Base-by-base conservation (phyloP, 2,329 filamentous ascomycete genomes). In the Clarireedia homoeocarpa region DNA sequence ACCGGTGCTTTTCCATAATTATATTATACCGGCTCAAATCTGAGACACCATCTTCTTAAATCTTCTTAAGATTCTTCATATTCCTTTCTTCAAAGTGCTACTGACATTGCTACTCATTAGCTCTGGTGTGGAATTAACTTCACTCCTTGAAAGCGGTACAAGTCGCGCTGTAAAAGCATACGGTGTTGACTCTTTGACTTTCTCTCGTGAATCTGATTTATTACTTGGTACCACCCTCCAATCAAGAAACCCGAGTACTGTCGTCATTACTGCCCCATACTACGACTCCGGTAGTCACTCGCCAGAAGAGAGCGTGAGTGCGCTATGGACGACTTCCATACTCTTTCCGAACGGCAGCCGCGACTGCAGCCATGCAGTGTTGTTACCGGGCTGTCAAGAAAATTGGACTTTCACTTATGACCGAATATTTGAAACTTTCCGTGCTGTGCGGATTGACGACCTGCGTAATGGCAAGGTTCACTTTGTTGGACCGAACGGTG, bases 241-340 rank as follows among this genome's bases (percentile, higher is more conserved):
- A 61, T 80, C 81, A 6, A 75, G 78, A 30, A 80, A 82, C 38
- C 82, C 85, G 3, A 86, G 80, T 64, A 88, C 89, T 0, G 86
- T 92, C 42, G 83, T 90, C 49, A 77, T 94, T 36, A 55, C 53
- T 15, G 88, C 88, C 0, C 88, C 89, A 1, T 91, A 91, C 66
- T 90, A 89, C 68, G 85, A 88, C 44, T 87, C 84, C 0, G 85
- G 85, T 38, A 82, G 81, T 61, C 77, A 83, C 50, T 76, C 86
- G 60, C 78, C 75, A 12, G 83, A 86, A 57, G 82, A 88, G 57
- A 80, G 84, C 59, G 78, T 90, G 59, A 87, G 85, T 67, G 81
- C 85, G 24, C 79, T 92, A 66, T 94, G 89, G 89, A 92, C 89
- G 6, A 90, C 88, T 0, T 91, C 90, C 36, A 91, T 94, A 47